Percentiles rank a stretch among this genome's conserved stretches.
phyloP scores from a whole-genome alignment of 345 rosid genomes.

The Cardamine occulta region DNA sequence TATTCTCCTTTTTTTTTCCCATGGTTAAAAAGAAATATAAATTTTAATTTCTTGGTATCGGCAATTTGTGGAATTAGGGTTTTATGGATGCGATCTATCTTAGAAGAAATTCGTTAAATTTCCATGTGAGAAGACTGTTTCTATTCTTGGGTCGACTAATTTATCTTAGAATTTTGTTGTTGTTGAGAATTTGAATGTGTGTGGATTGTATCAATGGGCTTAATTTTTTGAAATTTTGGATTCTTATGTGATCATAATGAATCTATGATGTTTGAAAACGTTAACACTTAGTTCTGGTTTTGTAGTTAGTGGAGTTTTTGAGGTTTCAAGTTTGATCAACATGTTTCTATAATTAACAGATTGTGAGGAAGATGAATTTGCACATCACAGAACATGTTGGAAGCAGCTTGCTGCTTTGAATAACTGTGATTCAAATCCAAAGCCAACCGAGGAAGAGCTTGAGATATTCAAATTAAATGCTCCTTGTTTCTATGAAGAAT shows the following conservation, averaged over 20 bases:
- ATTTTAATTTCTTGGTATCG: background rate
- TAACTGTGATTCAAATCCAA: constrained; percentile 33
- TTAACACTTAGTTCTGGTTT: background rate
- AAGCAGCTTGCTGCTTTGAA: constrained; percentile 47
- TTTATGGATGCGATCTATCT: background rate
- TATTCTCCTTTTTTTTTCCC: background rate
- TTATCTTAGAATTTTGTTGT: background rate
- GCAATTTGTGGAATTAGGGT: constrained; percentile 36
- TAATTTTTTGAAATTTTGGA: background rate
- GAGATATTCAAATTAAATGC: constrained; percentile 33
- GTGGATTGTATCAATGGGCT: constrained; percentile 3
- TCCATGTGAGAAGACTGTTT: background rate
- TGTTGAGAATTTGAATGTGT: background rate
- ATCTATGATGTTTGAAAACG: background rate
- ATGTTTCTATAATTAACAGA: constrained; percentile 1
- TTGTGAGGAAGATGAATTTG: constrained; percentile 34
- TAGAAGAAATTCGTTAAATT: background rate
- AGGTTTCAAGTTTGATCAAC: constrained; percentile 5
- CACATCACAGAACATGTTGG: constrained; percentile 78
- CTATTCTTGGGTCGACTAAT: background rate
- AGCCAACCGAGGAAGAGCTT: constrained; percentile 40
- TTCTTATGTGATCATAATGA: constrained; percentile 1
- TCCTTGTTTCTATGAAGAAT: constrained; percentile 54
- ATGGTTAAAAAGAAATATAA: too few species aligned
- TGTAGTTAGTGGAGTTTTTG: constrained; percentile 8